Percentiles rank a stretch among this genome's conserved stretches.
phyloP scores from a whole-genome alignment of 2,329 filamentous ascomycete genomes.

The Escovopsis sp. region DNA sequence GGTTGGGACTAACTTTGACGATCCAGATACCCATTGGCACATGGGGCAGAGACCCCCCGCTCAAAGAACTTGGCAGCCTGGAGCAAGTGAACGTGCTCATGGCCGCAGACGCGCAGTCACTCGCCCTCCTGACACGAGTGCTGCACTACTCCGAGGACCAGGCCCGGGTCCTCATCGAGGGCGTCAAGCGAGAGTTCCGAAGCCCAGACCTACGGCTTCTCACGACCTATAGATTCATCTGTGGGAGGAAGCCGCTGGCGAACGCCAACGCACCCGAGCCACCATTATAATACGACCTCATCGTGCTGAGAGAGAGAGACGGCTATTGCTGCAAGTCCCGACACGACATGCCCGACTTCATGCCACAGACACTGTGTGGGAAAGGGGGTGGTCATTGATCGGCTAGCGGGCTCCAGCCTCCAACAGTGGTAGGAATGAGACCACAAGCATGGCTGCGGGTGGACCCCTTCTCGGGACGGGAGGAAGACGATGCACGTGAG shows the following conservation, averaged over 20 bases:
- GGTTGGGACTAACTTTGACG: not conserved
- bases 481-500: too few species aligned
- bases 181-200: constrained; percentile 24
- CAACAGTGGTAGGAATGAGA: too few species aligned
- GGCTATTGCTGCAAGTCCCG: too few species aligned
- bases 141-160: constrained; percentile 25
- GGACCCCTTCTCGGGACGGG: too few species aligned
- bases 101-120: constrained; percentile 27
- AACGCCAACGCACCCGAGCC: too few species aligned
- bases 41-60: constrained; percentile 21
- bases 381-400: too few species aligned
- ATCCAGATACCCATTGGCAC: constrained; percentile 23
- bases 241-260: constrained; percentile 12
- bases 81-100: constrained; percentile 27
- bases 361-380: too few species aligned
- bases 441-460: too few species aligned
- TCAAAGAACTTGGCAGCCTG: constrained; percentile 23
- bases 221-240: constrained; percentile 20
- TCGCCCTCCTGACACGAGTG: constrained; percentile 24
- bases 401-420: too few species aligned
- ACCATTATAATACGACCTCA: too few species aligned
- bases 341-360: too few species aligned
- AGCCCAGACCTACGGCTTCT: constrained; percentile 19
- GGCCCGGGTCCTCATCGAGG: constrained; percentile 26
- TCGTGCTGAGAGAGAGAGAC: too few species aligned